Base-by-base conservation (phyloP, 805 yeast genomes). In the Maudiozyma saulgeensis region DNA sequence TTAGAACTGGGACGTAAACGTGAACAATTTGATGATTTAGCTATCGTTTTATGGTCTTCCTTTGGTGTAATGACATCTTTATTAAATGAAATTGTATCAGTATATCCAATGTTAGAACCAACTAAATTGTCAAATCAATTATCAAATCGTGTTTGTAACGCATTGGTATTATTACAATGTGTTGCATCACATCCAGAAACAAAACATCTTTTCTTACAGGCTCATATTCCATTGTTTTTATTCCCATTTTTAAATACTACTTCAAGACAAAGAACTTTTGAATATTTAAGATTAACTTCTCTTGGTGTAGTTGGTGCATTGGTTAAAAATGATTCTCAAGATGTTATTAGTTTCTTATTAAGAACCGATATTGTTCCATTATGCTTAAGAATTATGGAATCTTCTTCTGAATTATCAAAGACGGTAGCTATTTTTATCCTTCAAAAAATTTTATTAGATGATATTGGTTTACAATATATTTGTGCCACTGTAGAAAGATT, bases 361-460 rank as follows among this genome's bases (percentile, higher is more conserved):
- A 82, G 96, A n/a, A 93, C 99, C 0, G 99, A 91, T 66, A 91
- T 93, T 58, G 95, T 93, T 34, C 99, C 99, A 5, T 70, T 93
- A 49, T 93, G 99, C 64, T 72, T 91, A 51, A 82, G 93, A 59
- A 91, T 93, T 53, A 91, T 91, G 96, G 98, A 91, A 64, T 81
- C 90, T 1, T 88, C 96, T 7, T 84, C 96, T 0, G 99, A 93
- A 63, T 75, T 91, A 47, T 83, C 95, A 45, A 91, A 93, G 62
- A 93, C 98, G 0, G 99, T 91, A 25, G 99, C 99, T 4, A 90
- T 91, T 50, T 91, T 93, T 71, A 91, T 93, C 52, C 84, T 93
- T 43, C 97, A 91, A 63, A 91, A 90, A 67, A 91, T 91, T 49
- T 73, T 91, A 46, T 77, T 89, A 56, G 98, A 93, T 68, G 96